Evolutionary conservation across 768 basidiomycete species (phyloP).

Genomic region (Cyathus striatus): DNA sequence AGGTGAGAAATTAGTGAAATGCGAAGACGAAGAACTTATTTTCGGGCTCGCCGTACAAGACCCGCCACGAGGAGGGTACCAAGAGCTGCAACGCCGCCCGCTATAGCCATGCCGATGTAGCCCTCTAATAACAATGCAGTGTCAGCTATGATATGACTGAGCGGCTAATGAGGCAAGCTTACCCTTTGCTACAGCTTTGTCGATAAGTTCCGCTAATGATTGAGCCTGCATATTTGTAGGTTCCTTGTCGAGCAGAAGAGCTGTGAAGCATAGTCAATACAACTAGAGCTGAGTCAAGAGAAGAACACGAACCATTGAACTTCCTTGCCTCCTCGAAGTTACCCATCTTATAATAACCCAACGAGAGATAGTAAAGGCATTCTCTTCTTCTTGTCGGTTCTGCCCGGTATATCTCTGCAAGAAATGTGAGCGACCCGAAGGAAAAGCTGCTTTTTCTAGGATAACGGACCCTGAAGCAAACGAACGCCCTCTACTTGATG

Average conservation of each 20-base stretch:
- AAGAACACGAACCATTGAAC: constrained; percentile 87
- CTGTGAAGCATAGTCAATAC: too few species aligned
- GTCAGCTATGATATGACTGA: neutral
- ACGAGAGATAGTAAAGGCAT: constrained; percentile 93
- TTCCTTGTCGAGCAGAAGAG: constrained; percentile 83
- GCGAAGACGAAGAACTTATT: constrained; percentile 25
- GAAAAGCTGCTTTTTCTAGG: neutral
- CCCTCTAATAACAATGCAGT: constrained; percentile 56
- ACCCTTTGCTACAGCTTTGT: constrained; percentile 82
- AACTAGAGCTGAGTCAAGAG: too few species aligned
- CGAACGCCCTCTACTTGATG: constrained; percentile 92
- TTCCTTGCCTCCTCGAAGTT: constrained; percentile 89
- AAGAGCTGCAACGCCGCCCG: constrained; percentile 84
- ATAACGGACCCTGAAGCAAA: constrained; percentile 72
- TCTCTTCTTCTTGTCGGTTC: constrained; percentile 87
- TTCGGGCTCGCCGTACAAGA: constrained; percentile 77
- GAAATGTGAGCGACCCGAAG: constrained; percentile 5
- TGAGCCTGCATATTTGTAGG: constrained; percentile 91
- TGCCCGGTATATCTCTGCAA: constrained; percentile 81
- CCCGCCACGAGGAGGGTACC: constrained; percentile 71
- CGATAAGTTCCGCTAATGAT: constrained; percentile 81
- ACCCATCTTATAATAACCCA: constrained; percentile 95
- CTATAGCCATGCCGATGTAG: constrained; percentile 97
- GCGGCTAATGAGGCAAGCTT: constrained; percentile 11
- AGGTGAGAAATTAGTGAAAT: neutral